Evolutionary conservation across 164 flowering plant genomes (phyloP).

Genomic region (Tetrastigma voinierianum): DNA sequence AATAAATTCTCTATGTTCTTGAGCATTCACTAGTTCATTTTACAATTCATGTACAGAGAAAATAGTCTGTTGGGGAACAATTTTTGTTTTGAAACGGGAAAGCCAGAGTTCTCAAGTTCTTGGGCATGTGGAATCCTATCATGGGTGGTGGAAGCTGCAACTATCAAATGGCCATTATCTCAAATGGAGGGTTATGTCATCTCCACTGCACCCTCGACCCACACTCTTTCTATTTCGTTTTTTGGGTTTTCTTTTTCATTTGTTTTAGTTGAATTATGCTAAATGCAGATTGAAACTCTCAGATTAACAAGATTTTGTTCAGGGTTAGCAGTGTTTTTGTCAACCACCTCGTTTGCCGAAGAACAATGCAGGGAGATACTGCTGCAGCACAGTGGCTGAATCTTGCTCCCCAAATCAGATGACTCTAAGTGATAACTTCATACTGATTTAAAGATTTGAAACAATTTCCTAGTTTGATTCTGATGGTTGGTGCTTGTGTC

Average conservation of each 20-base stretch:
- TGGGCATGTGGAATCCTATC: slow-evolving; percentile 68
- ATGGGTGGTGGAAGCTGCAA: slow-evolving; percentile 57
- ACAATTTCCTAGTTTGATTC: no score
- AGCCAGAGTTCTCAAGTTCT: slow-evolving; percentile 46
- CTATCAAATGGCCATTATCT: slow-evolving; percentile 55
- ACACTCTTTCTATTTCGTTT: neutral
- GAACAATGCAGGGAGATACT: slow-evolving; percentile 61
- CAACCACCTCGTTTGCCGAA: no score
- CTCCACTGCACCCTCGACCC: neutral
- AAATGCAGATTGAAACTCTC: slow-evolving; percentile 40
- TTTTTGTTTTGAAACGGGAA: slow-evolving; percentile 32
- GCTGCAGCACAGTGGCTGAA: slow-evolving; percentile 62
- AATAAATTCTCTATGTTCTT: slow-evolving; percentile 10
- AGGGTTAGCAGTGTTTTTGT: slow-evolving; percentile 36
- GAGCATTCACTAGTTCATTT: neutral
- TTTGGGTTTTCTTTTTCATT: no score
- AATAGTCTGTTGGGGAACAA: neutral
- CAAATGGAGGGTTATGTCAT: slow-evolving; percentile 43
- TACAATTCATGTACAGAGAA: no score
- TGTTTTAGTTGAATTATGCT: neutral
- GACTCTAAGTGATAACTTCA: neutral
- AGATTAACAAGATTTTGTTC: slow-evolving; percentile 50
- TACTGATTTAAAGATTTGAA: no score
- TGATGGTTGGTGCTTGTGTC: no score
- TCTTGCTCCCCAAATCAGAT: slow-evolving; percentile 58